Evolutionary conservation across 305 asterid genomes (phyloP), one percentile per base, ranked within the genome.

Genomic region (Ilex paraguariensis): DNA sequence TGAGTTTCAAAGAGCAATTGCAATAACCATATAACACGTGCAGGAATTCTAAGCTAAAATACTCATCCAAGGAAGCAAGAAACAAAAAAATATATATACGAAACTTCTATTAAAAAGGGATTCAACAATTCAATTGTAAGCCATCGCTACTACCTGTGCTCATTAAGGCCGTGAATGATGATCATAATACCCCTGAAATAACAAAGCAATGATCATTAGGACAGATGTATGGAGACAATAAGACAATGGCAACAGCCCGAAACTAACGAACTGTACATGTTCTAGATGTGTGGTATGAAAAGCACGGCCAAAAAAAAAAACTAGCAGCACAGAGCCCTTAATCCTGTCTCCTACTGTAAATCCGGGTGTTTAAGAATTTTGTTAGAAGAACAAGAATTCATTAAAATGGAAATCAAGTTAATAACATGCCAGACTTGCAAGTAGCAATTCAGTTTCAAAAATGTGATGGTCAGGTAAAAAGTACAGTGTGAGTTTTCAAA

Each of bases 101-200:
- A 36, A 36, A 36, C 42, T 8, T 36, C 42, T 8, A 36, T 36
- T 0, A 36, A 36, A 36, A 36, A 36, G 3, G 6, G 42, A 36
- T 36, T 8, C 42, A 36, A 36, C 42, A 5, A 49, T 49, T 49
- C 14, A 49, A 49, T 1, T 49, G 6, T 49, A 49, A 49, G 53
- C 53, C 53, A 49, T 3, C 6, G 21, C 39, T 12, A 16, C 52
- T 69, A 74, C 99, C 97, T 81, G 88, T 92, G 99, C 79, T 87
- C 97, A 66, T 93, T 93, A 54, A 93, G 95, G 57, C 99, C 99
- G 59, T 90, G 99, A 68, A 93, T 86, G 85, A 93, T 77, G 54
- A 90, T 83, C 66, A 93, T 60, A 71, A 90, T 84, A 45, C 95
- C 96, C 88, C 96, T 90, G 95, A 68, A 79, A 76, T 33, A 63